Percentiles rank a stretch among this genome's conserved stretches.
phyloP scores from a whole-genome alignment of 148 eudicot genomes.

The Rhododendron mucronatum region DNA sequence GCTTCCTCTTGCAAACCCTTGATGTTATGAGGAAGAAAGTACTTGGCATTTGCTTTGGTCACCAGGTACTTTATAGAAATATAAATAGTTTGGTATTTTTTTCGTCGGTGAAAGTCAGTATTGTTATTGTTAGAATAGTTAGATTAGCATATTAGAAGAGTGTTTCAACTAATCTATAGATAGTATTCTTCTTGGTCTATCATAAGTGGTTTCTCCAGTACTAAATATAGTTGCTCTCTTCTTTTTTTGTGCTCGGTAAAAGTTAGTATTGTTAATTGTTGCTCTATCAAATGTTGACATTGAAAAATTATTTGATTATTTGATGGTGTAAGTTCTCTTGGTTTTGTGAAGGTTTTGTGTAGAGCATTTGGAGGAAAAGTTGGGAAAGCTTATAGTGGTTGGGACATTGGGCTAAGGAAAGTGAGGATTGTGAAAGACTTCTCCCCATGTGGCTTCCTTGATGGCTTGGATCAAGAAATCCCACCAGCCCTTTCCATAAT shows the following conservation, averaged over 20 bases:
- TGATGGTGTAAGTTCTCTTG: background rate
- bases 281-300: too few relatives aligned
- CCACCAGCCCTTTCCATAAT: constrained; percentile 43
- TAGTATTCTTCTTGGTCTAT: too few relatives aligned
- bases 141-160: background rate
- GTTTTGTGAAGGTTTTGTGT: constrained; percentile 32
- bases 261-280: too few relatives aligned
- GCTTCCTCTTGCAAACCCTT: constrained; percentile 45
- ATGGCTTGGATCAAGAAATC: constrained; percentile 20
- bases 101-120: background rate
- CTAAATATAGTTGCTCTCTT: background rate
- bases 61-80: constrained; percentile 34
- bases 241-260: too few relatives aligned
- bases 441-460: constrained; percentile 19
- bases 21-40: constrained; percentile 50
- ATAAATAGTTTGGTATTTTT: background rate
- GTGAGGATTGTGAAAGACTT: constrained; percentile 37
- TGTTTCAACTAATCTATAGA: too few relatives aligned
- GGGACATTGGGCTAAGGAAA: constrained; percentile 71
- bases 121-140: too few relatives aligned
- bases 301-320: background rate
- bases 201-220: background rate
- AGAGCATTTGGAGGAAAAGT: constrained; percentile 80
- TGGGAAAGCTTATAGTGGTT: constrained; percentile 47
- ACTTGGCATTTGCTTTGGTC: constrained; percentile 83